Percentiles rank a stretch among this genome's conserved stretches.
phyloP scores from a whole-genome alignment of 2,329 filamentous ascomycete genomes.

The Dactylella cylindrospora region DNA sequence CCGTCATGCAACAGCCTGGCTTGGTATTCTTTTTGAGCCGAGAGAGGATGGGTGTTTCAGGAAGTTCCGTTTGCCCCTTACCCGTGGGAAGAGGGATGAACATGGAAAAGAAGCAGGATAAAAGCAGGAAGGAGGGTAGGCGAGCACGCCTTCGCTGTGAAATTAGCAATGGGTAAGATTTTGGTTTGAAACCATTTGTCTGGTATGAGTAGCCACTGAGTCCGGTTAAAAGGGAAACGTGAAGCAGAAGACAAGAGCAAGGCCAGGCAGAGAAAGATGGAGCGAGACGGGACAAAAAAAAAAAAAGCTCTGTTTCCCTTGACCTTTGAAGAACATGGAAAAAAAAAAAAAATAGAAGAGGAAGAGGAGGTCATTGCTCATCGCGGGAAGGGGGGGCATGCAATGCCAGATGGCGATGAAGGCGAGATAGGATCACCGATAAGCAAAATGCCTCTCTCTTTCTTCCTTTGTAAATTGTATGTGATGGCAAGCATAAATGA shows the following conservation, averaged over 20 bases:
- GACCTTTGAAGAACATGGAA: neutral
- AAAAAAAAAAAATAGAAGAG: too few relatives aligned
- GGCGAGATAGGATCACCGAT: too few relatives aligned
- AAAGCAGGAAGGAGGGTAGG: too few relatives aligned
- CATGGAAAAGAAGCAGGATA: too few relatives aligned
- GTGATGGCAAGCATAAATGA: too few relatives aligned
- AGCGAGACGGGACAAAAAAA: slow-evolving; percentile 1
- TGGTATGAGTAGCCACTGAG: slow-evolving; percentile 17
- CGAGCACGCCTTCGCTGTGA: too few relatives aligned
- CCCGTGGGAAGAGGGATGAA: slow-evolving; percentile 17
- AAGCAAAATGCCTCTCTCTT: too few relatives aligned
- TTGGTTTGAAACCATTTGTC: slow-evolving; percentile 3
- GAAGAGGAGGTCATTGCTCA: slow-evolving; percentile 23
- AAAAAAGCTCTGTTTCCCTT: neutral
- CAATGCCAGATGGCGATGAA: slow-evolving; percentile 28
- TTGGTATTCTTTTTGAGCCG: slow-evolving; percentile 36
- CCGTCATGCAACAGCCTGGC: slow-evolving; percentile 44
- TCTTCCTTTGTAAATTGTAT: too few relatives aligned
- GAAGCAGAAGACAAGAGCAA: too few relatives aligned
- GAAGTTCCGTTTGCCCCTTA: slow-evolving; percentile 8
- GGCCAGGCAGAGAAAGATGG: too few relatives aligned
- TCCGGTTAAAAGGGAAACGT: slow-evolving; percentile 8
- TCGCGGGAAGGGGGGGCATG: slow-evolving; percentile 11
- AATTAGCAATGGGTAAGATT: slow-evolving; percentile 32
- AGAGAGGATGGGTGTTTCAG: slow-evolving; percentile 35